Conservation (phyloP, 108 stramenopile species). For the Nitzschia palea region DNA sequence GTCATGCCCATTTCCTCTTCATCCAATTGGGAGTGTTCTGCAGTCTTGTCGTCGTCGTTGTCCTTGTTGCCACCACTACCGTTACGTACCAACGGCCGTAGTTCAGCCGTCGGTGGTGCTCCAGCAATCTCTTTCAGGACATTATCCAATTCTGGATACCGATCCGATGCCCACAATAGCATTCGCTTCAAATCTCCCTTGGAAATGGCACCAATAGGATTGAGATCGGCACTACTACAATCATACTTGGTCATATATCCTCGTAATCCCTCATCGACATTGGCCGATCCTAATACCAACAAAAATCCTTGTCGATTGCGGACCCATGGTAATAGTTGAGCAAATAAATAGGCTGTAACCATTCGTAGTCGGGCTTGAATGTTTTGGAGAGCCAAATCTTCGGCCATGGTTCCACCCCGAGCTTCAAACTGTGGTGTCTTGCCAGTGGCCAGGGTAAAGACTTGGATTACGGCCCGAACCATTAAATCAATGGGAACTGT, state of each 20-base stretch:
- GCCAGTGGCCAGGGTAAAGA: slow-evolving; percentile 82
- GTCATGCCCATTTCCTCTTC: slow-evolving; percentile 99
- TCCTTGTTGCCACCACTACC: slow-evolving; percentile 3
- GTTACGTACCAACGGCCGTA: slow-evolving; percentile 66
- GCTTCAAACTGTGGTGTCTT: slow-evolving; percentile 79
- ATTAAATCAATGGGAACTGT: slow-evolving; percentile 90
- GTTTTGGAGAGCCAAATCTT: slow-evolving; percentile 98
- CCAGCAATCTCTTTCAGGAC: slow-evolving; percentile 88
- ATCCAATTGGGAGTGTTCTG: slow-evolving; percentile 88
- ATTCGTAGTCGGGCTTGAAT: slow-evolving; percentile 98
- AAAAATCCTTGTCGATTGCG: slow-evolving; percentile 87
- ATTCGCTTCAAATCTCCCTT: slow-evolving; percentile 91
- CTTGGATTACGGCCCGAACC: slow-evolving; percentile 81
- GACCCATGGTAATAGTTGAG: slow-evolving; percentile 96
- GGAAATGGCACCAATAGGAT: slow-evolving; percentile 97
- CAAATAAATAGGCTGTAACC: slow-evolving; percentile 96
- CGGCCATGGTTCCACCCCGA: slow-evolving; percentile 81
- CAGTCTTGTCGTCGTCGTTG: slow-evolving; percentile 1
- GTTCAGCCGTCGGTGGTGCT: slow-evolving; percentile 97
- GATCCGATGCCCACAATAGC: slow-evolving; percentile 72
- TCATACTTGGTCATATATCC: slow-evolving; percentile 99
- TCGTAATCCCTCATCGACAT: slow-evolving; percentile 98
- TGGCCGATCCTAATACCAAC: slow-evolving; percentile 95
- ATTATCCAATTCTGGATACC: slow-evolving; percentile 51
- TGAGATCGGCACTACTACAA: slow-evolving; percentile 96